Evolutionary conservation across 176 grass and related monocot genomes (phyloP).

Genomic region (Saccharum officinarum): DNA sequence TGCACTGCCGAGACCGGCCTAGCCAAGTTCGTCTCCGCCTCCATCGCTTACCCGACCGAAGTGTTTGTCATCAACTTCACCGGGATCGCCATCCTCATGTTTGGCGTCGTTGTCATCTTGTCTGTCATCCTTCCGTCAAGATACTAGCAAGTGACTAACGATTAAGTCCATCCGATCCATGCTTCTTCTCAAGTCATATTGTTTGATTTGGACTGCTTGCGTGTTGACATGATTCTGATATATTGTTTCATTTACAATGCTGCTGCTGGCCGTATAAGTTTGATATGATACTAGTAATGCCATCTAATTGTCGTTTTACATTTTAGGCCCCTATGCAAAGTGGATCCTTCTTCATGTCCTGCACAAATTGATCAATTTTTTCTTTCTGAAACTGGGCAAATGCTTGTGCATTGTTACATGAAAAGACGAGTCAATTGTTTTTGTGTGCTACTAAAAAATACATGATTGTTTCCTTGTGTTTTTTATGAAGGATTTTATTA

Average conservation of each 20-base stretch:
- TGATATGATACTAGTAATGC: not conserved
- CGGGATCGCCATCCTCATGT: conserved; percentile 42
- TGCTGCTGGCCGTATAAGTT: not conserved
- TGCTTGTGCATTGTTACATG: not conserved
- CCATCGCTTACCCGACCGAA: not conserved
- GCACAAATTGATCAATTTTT: not conserved
- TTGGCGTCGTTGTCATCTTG: conserved; percentile 29
- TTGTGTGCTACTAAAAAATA: not conserved
- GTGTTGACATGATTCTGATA: not conserved
- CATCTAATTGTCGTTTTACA: not conserved
- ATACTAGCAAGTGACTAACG: not conserved
- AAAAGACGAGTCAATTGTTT: not conserved
- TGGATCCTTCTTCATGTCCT: not conserved
- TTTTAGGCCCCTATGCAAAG: not conserved
- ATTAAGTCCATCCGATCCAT: not conserved
- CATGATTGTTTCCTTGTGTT: too few species aligned
- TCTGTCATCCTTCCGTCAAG: conserved; percentile 44
- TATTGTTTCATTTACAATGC: not conserved
- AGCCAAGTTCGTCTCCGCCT: not conserved
- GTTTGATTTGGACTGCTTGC: not conserved
- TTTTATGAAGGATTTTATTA: too few species aligned
- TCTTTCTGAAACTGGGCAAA: not conserved
- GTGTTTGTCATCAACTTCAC: conserved; percentile 42
- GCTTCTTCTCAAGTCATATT: not conserved
- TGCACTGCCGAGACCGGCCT: conserved; percentile 47